These are phyloP conservation scores for Irpex sp. DNA, from an alignment of 1,284 basidiomycete genomes.

Conservation along the genomic window DNA sequence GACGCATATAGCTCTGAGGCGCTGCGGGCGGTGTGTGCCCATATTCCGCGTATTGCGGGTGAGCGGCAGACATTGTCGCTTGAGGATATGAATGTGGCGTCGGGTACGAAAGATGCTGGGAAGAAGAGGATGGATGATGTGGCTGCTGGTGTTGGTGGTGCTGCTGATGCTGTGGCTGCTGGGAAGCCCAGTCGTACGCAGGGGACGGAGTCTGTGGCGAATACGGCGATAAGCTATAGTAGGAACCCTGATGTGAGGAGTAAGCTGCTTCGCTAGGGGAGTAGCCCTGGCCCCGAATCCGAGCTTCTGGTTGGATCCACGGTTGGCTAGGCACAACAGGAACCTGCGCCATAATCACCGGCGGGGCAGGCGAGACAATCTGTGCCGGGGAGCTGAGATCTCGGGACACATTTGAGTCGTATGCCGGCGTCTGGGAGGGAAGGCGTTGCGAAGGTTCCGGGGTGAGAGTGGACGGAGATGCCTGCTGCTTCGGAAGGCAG, in stretches of 20 bases:
- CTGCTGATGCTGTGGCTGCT: slow-evolving; percentile 9
- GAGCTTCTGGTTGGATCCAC: neutral
- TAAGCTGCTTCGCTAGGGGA: neutral
- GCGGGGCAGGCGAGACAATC: neutral
- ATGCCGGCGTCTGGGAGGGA: neutral
- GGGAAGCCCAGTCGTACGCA: slow-evolving; percentile 3
- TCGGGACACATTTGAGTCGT: neutral
- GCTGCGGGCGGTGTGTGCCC: neutral
- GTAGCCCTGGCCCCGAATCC: neutral
- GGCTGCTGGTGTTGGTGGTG: slow-evolving; percentile 10
- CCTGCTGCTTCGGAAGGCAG: slow-evolving; percentile 30
- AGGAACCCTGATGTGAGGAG: neutral
- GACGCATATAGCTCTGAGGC: slow-evolving; percentile 1
- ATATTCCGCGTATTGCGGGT: slow-evolving; percentile 4
- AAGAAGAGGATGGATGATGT: neutral
- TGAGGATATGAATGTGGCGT: neutral
- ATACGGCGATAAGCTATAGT: neutral
- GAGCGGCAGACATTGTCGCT: neutral
- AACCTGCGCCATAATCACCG: neutral
- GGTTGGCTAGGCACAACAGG: neutral
- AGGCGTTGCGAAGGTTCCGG: neutral
- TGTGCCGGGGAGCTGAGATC: neutral
- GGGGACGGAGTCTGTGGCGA: neutral
- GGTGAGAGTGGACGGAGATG: slow-evolving; percentile 19
- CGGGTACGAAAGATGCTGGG: neutral